phyloP scores from a whole-genome alignment of 2,329 filamentous ascomycete genomes.

The Diaporthe batatas region DNA sequence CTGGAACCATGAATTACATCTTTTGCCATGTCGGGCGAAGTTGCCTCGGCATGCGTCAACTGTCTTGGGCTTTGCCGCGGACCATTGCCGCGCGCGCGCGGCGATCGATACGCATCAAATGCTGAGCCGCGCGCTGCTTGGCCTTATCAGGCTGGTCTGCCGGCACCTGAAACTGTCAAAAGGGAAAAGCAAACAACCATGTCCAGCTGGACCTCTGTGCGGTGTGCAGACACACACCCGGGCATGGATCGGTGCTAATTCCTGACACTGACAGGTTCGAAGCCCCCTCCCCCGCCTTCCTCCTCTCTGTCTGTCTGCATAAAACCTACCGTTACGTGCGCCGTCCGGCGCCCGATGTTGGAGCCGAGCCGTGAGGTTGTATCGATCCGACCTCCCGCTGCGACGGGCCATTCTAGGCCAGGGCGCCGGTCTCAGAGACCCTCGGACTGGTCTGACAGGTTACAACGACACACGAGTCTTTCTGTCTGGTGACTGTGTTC shows the following conservation, averaged over 20 bases:
- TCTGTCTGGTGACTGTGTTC: no score
- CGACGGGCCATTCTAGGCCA: not conserved
- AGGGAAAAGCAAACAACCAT: not conserved
- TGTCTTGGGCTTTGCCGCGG: not conserved
- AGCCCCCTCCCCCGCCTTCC: not conserved
- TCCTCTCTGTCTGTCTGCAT: not conserved
- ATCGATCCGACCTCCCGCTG: slow-evolving; percentile 17
- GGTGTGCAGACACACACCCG: no score
- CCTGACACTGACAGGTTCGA: not conserved
- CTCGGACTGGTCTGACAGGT: not conserved
- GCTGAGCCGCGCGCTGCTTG: not conserved
- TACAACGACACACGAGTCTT: not conserved
- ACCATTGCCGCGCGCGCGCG: not conserved
- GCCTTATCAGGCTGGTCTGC: no score
- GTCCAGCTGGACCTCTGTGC: not conserved
- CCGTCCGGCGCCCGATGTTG: not conserved
- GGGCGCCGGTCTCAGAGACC: not conserved
- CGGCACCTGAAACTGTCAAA: not conserved
- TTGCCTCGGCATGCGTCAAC: not conserved
- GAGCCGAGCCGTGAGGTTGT: not conserved
- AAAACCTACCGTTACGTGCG: not conserved
- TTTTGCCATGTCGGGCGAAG: not conserved
- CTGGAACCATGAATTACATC: not conserved
- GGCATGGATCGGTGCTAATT: not conserved
- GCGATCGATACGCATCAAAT: not conserved